Evolutionary conservation across 805 yeast genomes (phyloP).

Genomic region (Ogataea populi-albae): DNA sequence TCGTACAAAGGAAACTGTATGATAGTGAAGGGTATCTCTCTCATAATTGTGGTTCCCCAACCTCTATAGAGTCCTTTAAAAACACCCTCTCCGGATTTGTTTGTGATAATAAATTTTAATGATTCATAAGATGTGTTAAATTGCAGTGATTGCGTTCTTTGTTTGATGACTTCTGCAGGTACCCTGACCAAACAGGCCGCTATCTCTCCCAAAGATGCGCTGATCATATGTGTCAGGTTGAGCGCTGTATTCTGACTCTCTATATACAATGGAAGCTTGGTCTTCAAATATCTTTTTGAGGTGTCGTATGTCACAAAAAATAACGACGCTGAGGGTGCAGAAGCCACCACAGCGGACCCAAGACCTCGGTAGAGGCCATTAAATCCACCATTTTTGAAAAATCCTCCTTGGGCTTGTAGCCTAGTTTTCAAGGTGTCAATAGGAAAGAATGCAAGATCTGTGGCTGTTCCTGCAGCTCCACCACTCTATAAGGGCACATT

Average conservation of each 20-base stretch:
- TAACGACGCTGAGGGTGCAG: conserved; percentile 84
- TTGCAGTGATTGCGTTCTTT: conserved; percentile 79
- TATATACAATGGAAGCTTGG: conserved; percentile 20
- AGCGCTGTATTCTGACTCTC: conserved; percentile 24
- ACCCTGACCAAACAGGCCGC: conserved; percentile 94
- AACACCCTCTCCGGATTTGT: conserved; percentile 74
- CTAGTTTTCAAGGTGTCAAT: conserved; percentile 94
- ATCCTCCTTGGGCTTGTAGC: conserved; percentile 93
- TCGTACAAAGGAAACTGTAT: conserved; percentile 96
- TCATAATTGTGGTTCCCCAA: conserved; percentile 85
- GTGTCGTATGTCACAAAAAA: conserved; percentile 84
- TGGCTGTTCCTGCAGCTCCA: conserved; percentile 94
- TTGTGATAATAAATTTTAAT: conserved; percentile 56
- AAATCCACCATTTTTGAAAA: conserved; percentile 91
- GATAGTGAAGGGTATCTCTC: conserved; percentile 96
- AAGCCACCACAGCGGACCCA: conserved; percentile 90
- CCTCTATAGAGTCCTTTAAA: conserved; percentile 85
- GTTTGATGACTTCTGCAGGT: conserved; percentile 96
- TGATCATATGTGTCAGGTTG: conserved; percentile 70
- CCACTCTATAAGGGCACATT: too few relatives aligned
- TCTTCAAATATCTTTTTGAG: conserved; percentile 43
- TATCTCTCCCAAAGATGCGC: conserved; percentile 88
- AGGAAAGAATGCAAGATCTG: conserved; percentile 93
- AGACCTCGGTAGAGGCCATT: conserved; percentile 86
- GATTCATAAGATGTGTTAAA: conserved; percentile 62